phyloP scores from a whole-genome alignment of 73 alveolate species.

The Symbiodinium natans region DNA sequence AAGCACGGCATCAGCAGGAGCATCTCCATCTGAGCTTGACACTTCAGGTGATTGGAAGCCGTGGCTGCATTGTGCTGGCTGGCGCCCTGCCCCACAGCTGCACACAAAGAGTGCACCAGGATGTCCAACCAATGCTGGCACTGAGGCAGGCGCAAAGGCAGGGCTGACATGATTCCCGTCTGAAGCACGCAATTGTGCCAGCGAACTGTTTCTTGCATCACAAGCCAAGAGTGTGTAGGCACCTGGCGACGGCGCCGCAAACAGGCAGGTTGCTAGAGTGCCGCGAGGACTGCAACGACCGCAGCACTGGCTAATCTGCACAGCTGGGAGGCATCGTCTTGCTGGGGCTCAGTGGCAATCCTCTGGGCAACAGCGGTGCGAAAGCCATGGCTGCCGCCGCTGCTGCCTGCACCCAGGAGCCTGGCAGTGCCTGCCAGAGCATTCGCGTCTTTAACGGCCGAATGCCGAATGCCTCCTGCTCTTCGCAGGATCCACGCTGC shows the following conservation, averaged over 20 bases:
- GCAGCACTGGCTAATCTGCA: neutral
- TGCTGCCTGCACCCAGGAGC: neutral
- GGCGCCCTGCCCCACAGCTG: constrained; percentile 46
- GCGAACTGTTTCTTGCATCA: neutral
- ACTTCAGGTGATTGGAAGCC: constrained; percentile 29
- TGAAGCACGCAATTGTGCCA: too few relatives aligned
- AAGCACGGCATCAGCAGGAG: too few relatives aligned
- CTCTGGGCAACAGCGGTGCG: constrained; percentile 57
- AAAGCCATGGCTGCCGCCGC: constrained; percentile 63
- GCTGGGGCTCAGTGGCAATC: constrained; percentile 34
- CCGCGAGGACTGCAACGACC: neutral
- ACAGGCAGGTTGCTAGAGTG: neutral
- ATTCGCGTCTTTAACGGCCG: too few relatives aligned
- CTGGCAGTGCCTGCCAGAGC: neutral
- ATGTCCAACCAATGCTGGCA: neutral
- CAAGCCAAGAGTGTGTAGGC: neutral
- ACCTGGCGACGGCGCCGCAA: neutral
- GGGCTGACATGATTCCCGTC: too few relatives aligned
- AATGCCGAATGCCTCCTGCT: neutral
- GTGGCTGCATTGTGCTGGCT: constrained; percentile 46
- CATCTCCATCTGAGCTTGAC: neutral
- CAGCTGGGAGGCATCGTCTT: neutral
- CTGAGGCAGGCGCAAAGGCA: constrained; percentile 35
- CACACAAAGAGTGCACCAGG: neutral
- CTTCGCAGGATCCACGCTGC: constrained; percentile 14